phyloP scores from a whole-genome alignment of 1,139 yeast genomes.

The Suhomyces panamericanus region DNA sequence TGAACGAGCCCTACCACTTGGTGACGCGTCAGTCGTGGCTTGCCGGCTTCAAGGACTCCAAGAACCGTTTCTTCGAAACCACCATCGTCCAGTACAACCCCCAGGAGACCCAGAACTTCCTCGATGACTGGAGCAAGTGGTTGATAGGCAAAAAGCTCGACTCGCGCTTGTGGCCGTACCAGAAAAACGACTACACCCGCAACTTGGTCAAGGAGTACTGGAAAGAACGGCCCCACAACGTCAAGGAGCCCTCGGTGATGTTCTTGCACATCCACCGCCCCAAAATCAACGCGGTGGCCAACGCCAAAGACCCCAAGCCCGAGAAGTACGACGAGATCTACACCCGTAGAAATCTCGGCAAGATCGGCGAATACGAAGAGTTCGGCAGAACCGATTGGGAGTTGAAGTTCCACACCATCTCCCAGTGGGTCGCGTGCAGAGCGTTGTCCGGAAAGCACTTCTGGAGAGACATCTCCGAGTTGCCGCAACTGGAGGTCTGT shows the following conservation, averaged over 20 bases:
- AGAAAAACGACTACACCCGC: conserved; percentile 28
- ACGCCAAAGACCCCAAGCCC: conserved; percentile 17
- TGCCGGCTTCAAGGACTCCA: conserved; percentile 14
- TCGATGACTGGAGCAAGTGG: conserved; percentile 19
- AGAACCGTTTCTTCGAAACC: conserved; percentile 17
- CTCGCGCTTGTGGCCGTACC: conserved; percentile 33
- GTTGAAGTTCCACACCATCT: conserved; percentile 34
- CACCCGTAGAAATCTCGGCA: conserved; percentile 19
- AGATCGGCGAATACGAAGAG: conserved; percentile 15
- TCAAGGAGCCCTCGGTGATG: conserved; percentile 26
- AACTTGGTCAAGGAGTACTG: conserved; percentile 18
- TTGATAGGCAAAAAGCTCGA: conserved; percentile 22
- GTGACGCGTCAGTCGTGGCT: conserved; percentile 21
- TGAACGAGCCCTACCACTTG: conserved; percentile 35
- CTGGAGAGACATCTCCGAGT: conserved; percentile 24
- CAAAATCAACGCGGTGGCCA: conserved; percentile 34
- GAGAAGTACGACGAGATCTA: conserved; percentile 14
- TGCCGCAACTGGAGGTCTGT: conserved; percentile 30
- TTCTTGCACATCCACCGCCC: conserved; percentile 49
- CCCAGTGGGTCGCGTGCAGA: conserved; percentile 37
- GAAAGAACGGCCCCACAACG: conserved; percentile 10
- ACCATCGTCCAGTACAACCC: conserved; percentile 24
- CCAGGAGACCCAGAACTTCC: conserved; percentile 14
- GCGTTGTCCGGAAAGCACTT: conserved; percentile 24
- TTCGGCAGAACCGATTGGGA: conserved; percentile 34